Conservation (phyloP, 106 monocot species). For the Posidonia australis region DNA sequence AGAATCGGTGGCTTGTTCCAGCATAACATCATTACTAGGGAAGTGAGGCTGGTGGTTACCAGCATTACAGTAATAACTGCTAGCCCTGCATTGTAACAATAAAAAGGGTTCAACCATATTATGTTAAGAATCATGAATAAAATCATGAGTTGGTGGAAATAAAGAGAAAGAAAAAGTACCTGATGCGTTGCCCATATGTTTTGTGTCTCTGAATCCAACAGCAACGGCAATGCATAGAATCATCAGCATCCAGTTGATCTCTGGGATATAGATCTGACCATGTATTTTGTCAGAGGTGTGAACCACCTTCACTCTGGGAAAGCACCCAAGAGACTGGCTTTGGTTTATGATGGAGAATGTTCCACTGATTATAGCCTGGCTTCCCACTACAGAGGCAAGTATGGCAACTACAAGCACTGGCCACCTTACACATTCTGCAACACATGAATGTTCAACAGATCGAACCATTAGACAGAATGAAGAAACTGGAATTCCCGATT, state of each 20-base stretch:
- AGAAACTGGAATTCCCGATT: too few species aligned
- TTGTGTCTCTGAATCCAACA: constrained; percentile 62
- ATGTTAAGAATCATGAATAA: not conserved
- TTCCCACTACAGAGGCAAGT: constrained; percentile 62
- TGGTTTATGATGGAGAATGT: constrained; percentile 79
- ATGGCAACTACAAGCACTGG: constrained; percentile 50
- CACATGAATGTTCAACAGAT: not conserved
- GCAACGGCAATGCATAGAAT: constrained; percentile 60
- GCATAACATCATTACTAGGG: constrained; percentile 52
- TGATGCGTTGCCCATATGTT: constrained; percentile 72
- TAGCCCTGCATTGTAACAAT: constrained; percentile 29
- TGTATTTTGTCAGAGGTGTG: constrained; percentile 63
- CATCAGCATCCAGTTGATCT: constrained; percentile 81
- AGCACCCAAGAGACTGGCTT: constrained; percentile 55
- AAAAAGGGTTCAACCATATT: not conserved
- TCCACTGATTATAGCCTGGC: constrained; percentile 63
- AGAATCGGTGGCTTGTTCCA: constrained; percentile 44
- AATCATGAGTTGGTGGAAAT: not conserved
- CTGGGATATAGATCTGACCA: constrained; percentile 73
- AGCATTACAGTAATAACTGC: constrained; percentile 66
- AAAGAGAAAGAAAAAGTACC: constrained; percentile 21
- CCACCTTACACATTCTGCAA: constrained; percentile 43
- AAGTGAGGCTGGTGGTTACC: constrained; percentile 58
- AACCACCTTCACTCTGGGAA: constrained; percentile 56
- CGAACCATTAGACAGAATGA: too few species aligned